Percentiles rank a stretch among this genome's conserved stretches.
These are phyloP conservation scores for Hemileia vastatrix DNA, from an alignment of 1,284 basidiomycete species.

Conservation along the genomic window DNA sequence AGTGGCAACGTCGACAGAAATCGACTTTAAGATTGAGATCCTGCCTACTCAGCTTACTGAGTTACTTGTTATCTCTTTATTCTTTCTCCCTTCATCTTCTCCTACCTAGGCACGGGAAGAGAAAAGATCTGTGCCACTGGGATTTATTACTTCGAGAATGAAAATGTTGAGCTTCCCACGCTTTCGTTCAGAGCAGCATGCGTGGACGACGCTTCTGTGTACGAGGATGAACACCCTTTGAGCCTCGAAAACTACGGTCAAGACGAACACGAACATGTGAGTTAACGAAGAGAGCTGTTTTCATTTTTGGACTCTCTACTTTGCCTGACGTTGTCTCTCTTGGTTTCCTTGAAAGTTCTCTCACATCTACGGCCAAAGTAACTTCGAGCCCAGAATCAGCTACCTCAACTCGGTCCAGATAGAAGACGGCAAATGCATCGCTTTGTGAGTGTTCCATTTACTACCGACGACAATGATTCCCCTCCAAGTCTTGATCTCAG, in stretches of 20 bases:
- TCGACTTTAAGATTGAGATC: too few relatives aligned
- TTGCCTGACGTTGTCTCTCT: neutral
- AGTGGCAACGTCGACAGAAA: too few relatives aligned
- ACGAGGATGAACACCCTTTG: neutral
- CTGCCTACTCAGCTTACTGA: too few relatives aligned
- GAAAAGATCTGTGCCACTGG: slow-evolving; percentile 51
- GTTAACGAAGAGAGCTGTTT: slow-evolving; percentile 3
- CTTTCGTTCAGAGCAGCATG: slow-evolving; percentile 25
- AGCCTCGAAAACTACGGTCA: slow-evolving; percentile 1
- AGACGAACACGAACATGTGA: slow-evolving; percentile 13
- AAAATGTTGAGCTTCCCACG: slow-evolving; percentile 24
- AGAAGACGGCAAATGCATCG: slow-evolving; percentile 46
- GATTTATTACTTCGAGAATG: slow-evolving; percentile 46
- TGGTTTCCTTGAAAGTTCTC: slow-evolving; percentile 8
- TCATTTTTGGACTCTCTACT: neutral
- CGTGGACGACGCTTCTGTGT: slow-evolving; percentile 6
- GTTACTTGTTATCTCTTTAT: too few relatives aligned
- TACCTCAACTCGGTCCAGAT: slow-evolving; percentile 46
- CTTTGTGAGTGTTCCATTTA: too few relatives aligned
- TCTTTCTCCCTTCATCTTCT: too few relatives aligned
- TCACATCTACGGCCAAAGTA: slow-evolving; percentile 4
- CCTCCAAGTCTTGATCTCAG: neutral
- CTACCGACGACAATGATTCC: neutral
- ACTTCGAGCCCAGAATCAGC: slow-evolving; percentile 31
- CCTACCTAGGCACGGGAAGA: slow-evolving; percentile 53